Evolutionary conservation across 2,329 filamentous ascomycete species (phyloP), one percentile per base, ranked within the genome.

Genomic region (Talaromyces islandicus): DNA sequence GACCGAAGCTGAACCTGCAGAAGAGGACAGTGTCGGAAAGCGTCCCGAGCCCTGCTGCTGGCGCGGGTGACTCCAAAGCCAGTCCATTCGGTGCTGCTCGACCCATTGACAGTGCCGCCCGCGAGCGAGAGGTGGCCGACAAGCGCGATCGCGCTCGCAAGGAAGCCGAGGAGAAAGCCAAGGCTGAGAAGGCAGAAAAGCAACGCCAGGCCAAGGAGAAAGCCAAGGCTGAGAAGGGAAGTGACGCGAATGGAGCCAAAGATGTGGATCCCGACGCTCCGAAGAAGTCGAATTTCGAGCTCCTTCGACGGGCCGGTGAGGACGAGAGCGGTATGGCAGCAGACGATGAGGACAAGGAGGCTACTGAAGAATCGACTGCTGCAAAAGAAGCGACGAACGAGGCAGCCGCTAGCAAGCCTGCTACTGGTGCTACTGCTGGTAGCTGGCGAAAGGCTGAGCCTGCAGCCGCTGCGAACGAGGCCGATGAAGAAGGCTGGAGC

Each of bases 1-100:
- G 94, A 61, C 94, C 94, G 32, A 91, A 85, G 71, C 78, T 99
- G 70, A 94, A 97, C 75, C 85, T 99, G 27, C 80, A 87, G 65
- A 97, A 97, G 84, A 87, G 94, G 67, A 97, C 92, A 4, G 90
- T 97, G 12, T 88, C 92, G 0, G 92, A 96, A 69, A 82, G 86
- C 25, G 32, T 56, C 80, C 86, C 11, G 70, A 81, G 17, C 72
- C 71, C 58, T 69, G 55, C 27, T 57, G 29, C 17, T 52, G 25
- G 24, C 19, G 73, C 19, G 72, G 78, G 30, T 89, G 94, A 69
- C 80, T 48, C 90, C 48, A 97, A 97, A 81, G 84, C 92, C 27
- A 97, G 89, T 75, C 92, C 92, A 46, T 99, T 99, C 73, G 94
- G 94, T 69, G 92, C 90, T 63, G 94, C 94, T 60, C 88, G 89